Conservation (phyloP, 2,329 filamentous ascomycete species). For the Lasiodiplodia theobromae region DNA sequence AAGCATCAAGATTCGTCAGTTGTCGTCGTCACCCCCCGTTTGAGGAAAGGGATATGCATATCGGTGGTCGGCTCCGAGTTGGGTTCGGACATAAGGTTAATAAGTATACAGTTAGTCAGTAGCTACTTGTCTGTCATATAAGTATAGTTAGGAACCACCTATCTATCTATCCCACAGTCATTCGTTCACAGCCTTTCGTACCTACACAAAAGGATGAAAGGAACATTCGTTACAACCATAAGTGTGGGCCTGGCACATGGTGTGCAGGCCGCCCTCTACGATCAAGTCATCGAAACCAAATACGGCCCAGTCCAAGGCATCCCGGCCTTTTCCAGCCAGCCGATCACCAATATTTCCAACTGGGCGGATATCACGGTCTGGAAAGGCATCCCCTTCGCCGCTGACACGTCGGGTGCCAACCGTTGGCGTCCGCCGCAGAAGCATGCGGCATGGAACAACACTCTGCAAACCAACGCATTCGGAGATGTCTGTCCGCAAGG, state of each 20-base stretch:
- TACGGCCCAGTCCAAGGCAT: constrained; percentile 17
- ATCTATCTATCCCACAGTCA: background rate
- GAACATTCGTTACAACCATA: background rate
- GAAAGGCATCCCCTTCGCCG: constrained; percentile 30
- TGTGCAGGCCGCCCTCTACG: constrained; percentile 26
- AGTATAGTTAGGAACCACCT: no score
- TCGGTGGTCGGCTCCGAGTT: background rate
- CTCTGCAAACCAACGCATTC: constrained; percentile 18
- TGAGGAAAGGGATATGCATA: background rate
- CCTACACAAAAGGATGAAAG: background rate
- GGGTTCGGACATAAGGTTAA: background rate
- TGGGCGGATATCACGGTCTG: constrained; percentile 18
- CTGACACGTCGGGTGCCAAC: constrained; percentile 30
- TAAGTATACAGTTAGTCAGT: background rate
- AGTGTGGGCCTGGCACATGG: background rate
- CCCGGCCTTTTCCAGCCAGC: background rate
- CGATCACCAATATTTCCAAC: constrained; percentile 8
- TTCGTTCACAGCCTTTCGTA: background rate
- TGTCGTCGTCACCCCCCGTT: background rate
- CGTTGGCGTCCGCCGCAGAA: constrained; percentile 13
- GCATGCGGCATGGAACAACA: constrained; percentile 25
- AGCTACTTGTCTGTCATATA: background rate
- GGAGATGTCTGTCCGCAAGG: constrained; percentile 25
- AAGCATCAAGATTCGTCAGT: background rate
- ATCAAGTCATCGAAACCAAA: constrained; percentile 30